These are phyloP conservation scores for Eimeria maxima DNA, from an alignment of 169 alveolate genomes.

Conservation along the genomic window DNA sequence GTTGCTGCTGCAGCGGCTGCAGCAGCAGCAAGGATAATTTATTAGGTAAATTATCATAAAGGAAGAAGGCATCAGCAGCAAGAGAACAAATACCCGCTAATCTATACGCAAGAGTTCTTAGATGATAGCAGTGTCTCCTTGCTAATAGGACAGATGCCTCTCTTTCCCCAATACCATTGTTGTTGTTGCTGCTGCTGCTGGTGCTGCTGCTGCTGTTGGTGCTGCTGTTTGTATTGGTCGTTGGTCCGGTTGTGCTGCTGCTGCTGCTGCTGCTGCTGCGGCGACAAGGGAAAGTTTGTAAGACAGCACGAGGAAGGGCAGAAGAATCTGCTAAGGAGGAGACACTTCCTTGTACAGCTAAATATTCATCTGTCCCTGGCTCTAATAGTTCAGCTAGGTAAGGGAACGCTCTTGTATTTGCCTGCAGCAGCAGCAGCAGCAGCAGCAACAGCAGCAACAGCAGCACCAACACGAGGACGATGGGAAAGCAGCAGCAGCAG, in stretches of 20 bases:
- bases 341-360: conserved; percentile 39
- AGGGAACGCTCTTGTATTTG: background rate
- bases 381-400: conserved; percentile 15
- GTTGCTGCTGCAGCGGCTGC: conserved; percentile 35
- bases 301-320: conserved; percentile 29
- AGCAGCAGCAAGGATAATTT: background rate
- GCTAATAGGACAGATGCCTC: conserved; percentile 33
- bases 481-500: background rate
- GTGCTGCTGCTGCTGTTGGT: background rate
- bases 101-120: conserved; percentile 56
- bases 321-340: conserved; percentile 28
- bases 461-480: background rate
- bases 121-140: conserved; percentile 69
- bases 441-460: conserved; percentile 39
- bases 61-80: conserved; percentile 50
- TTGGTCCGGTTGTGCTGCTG: background rate
- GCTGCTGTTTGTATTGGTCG: too few relatives aligned
- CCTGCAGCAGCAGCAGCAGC: conserved; percentile 34
- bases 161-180: background rate
- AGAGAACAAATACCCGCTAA: conserved; percentile 54
- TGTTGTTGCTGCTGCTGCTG: background rate
- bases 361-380: conserved; percentile 31
- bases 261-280: conserved; percentile 37
- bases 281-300: conserved; percentile 39
- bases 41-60: conserved; percentile 3